These are phyloP conservation scores for Cryphonectria nitschkei DNA, from an alignment of 2,329 filamentous ascomycete genomes.

Conservation along the genomic window DNA sequence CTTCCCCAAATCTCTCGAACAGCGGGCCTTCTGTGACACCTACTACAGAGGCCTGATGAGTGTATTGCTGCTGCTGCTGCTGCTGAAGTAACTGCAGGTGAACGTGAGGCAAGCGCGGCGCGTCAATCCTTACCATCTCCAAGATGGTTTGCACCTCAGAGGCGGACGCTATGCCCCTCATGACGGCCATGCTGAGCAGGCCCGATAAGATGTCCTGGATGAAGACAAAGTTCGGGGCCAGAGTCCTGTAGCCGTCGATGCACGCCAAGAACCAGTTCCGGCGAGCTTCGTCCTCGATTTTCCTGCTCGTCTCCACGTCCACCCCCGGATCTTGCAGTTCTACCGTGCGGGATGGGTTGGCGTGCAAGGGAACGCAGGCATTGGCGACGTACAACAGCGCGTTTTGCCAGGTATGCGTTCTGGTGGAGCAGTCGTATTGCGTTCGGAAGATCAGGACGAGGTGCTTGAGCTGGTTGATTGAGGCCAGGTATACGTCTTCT, in stretches of 20 bases:
- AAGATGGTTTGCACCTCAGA: conserved; percentile 27
- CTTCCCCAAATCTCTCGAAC: neutral
- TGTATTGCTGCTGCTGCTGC: neutral
- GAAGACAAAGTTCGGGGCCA: conserved; percentile 34
- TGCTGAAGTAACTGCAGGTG: neutral
- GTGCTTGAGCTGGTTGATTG: conserved; percentile 31
- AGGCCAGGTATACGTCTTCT: conserved; percentile 26
- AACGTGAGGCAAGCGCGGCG: neutral
- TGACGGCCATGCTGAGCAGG: conserved; percentile 34
- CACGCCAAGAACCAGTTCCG: conserved; percentile 37
- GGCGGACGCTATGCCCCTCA: conserved; percentile 24
- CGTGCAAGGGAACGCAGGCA: conserved; percentile 26
- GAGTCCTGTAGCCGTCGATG: conserved; percentile 34
- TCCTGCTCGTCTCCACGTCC: conserved; percentile 5
- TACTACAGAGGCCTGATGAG: neutral
- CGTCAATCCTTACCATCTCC: conserved; percentile 1
- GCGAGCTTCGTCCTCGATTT: conserved; percentile 27
- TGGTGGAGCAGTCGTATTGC: conserved; percentile 23
- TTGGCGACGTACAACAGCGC: conserved; percentile 37
- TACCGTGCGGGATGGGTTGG: neutral
- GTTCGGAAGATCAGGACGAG: conserved; percentile 29
- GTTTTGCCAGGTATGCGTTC: conserved; percentile 35
- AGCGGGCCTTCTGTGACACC: neutral
- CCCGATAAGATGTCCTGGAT: conserved; percentile 34
- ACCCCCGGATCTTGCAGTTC: too few species aligned